phyloP scores from a whole-genome alignment of 75 land plant species.

The Picea sitchensis region DNA sequence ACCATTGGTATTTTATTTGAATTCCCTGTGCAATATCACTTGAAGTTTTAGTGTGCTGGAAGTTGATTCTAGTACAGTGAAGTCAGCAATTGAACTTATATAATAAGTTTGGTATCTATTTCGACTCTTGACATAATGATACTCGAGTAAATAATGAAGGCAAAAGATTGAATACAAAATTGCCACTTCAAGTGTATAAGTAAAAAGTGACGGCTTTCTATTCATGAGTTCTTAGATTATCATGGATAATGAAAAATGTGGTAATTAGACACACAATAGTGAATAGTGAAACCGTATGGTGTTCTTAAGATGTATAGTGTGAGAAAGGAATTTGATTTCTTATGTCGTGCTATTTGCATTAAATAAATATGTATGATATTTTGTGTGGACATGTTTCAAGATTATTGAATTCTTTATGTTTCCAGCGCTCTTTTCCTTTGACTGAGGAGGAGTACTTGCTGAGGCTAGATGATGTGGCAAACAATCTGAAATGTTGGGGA shows the following conservation, averaged over 20 bases:
- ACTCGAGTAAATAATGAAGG: too few species aligned
- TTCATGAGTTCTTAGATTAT: not conserved
- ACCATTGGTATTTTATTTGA: not conserved
- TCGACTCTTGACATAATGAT: not conserved
- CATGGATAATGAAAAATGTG: not conserved
- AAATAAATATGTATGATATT: not conserved
- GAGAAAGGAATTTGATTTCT: not conserved
- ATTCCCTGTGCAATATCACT: not conserved
- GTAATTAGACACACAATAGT: not conserved
- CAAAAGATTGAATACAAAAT: not conserved
- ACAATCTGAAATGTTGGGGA: constrained; percentile 92
- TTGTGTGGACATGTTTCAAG: not conserved
- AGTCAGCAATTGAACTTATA: not conserved
- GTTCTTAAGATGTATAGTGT: not conserved
- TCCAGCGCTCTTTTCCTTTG: constrained; percentile 89
- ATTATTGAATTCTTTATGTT: not conserved
- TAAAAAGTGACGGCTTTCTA: not conserved
- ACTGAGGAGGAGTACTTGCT: constrained; percentile 94
- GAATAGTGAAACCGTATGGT: not conserved
- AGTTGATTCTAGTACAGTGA: not conserved
- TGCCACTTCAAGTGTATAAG: not conserved
- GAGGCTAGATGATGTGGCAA: constrained; percentile 92
- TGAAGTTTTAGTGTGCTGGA: not conserved
- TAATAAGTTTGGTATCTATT: not conserved
- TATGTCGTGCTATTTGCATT: not conserved